These are phyloP conservation scores for Aspergillus clavatus DNA, from an alignment of 2,329 filamentous ascomycete genomes.

Conservation along the genomic window DNA sequence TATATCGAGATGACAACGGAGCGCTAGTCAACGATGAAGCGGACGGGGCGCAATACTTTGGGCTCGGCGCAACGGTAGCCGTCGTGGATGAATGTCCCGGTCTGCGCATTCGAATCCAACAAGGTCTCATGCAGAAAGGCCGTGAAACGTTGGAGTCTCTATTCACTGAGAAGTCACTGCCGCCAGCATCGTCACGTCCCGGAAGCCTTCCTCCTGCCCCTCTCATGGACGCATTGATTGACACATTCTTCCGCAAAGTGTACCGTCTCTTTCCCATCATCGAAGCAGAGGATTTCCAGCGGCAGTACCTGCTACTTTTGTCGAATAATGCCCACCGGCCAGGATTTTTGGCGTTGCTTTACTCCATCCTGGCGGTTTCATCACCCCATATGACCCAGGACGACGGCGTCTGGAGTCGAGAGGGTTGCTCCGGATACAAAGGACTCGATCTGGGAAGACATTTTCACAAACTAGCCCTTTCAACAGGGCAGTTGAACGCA, in stretches of 20 bases:
- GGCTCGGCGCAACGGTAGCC: slow-evolving; percentile 1
- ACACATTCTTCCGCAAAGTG: slow-evolving; percentile 6
- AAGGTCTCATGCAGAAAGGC: slow-evolving; percentile 1
- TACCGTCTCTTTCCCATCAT: slow-evolving; percentile 6
- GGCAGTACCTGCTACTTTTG: slow-evolving; percentile 3
- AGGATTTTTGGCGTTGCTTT: neutral
- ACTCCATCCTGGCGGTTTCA: slow-evolving; percentile 2
- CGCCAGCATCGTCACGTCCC: neutral
- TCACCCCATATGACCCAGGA: neutral
- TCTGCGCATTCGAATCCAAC: neutral
- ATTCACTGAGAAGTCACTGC: neutral
- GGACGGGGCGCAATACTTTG: slow-evolving; percentile 2
- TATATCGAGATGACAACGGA: slow-evolving; percentile 3
- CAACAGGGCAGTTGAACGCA: neutral
- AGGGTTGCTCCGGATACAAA: slow-evolving; percentile 2
- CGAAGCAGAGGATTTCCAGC: slow-evolving; percentile 7
- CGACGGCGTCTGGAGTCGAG: slow-evolving; percentile 2
- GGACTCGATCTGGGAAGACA: slow-evolving; percentile 1
- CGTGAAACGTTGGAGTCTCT: neutral
- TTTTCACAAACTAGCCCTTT: slow-evolving; percentile 2
- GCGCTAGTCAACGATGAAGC: neutral
- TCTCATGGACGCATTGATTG: slow-evolving; percentile 6
- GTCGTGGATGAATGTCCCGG: slow-evolving; percentile 3
- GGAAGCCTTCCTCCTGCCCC: slow-evolving; percentile 1
- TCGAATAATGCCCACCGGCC: neutral